A percentile compares a stretch with the other conserved stretches of the same genome.
Evolutionary conservation across 305 asterid genomes (phyloP).

Genomic region (Fraxinus floribunda): DNA sequence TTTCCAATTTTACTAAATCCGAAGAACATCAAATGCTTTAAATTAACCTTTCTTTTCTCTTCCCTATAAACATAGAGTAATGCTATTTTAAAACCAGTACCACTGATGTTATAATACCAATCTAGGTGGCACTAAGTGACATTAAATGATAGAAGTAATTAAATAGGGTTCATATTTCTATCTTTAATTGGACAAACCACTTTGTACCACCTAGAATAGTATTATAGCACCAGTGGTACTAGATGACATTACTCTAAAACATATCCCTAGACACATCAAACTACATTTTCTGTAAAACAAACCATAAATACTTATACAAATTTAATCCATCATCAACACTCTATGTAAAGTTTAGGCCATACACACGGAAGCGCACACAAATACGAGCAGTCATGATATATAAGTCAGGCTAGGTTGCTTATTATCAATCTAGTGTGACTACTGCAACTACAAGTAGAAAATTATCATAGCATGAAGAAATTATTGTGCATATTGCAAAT

Average conservation of each 20-base stretch:
- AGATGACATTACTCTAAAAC: not conserved
- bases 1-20: not conserved
- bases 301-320: not conserved
- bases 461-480: conserved; percentile 5
- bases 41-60: not conserved
- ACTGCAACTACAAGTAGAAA: not conserved
- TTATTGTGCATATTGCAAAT: not conserved
- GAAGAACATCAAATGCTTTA: not conserved
- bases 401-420: conserved; percentile 1
- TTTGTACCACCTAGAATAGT: not conserved
- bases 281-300: not conserved
- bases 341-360: not conserved
- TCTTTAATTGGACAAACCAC: not conserved
- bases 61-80: not conserved
- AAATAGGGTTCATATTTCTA: not conserved
- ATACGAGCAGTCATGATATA: not conserved
- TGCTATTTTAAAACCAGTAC: not conserved
- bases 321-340: not conserved
- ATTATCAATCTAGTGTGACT: not conserved
- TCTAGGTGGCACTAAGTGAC: not conserved
- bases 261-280: not conserved
- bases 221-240: not conserved
- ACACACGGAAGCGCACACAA: not conserved
- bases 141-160: too few relatives aligned
- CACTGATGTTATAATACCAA: not conserved